Evolutionary conservation across 345 rosid genomes (phyloP), one percentile per base, ranked within the genome.

Genomic region (Camelina hispida): DNA sequence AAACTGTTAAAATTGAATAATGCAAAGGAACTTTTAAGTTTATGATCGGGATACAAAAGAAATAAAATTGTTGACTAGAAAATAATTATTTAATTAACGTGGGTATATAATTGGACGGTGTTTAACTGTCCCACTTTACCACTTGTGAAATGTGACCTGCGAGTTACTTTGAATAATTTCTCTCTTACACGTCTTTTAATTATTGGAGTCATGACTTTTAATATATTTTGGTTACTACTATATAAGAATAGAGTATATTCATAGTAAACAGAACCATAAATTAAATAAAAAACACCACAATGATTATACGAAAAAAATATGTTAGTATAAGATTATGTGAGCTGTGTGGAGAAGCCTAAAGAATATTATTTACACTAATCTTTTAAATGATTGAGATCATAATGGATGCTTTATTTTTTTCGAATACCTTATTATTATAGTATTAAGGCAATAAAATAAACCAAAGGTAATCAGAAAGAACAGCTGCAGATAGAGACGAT

Each of bases 401-500:
- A 66, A 78, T 72, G 73, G 69, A 72, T 72, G 64, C 78, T 66
- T 72, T 71, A n/a, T 72, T 63, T 1, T n/a, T 38, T 50, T 34
- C 37, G 37, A 1, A 34, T 28, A 28, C 30, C 30, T 34, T 34
- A 34, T 34, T 34, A 78, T 71, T 10, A 71, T 56, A 28, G 40
- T 28, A 46, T 16, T 2, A 57, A 66, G 52, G 47, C 54, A 12
- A 58, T 51, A 5, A 5, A 54, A n/a, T 73, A 23, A 47, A 42
- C 51, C 52, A 78, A 44, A 60, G 54, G 63, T 62, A 52, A 60
- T 77, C 71, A 81, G 61, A 56, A 76, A 72, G 78, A 85, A 74
- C 81, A 77, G 88, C 73, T 83, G 85, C 88, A 84, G 89, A 89
- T 82, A 75, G 83, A 76, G 89, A 85, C 89, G 85, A 81, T 68